Evolutionary conservation across 495 filamentous ascomycete genomes (phyloP).

Genomic region (Aspergillus cavernicola): DNA sequence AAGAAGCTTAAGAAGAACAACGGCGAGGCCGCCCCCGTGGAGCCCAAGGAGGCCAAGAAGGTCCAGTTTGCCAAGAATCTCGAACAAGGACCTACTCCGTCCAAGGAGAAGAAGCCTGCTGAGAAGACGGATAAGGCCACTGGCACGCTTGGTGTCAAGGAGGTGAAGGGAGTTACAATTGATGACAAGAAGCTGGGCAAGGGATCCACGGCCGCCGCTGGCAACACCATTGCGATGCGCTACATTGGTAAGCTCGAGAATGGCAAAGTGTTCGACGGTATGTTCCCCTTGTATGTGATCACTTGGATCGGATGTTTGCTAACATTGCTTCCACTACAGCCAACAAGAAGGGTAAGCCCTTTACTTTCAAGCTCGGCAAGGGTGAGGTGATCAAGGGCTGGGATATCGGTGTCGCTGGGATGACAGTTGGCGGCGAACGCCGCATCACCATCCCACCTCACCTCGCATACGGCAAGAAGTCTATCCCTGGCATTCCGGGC

Average conservation of each 20-base stretch:
- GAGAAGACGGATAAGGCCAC: constrained; percentile 44
- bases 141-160: constrained; percentile 64
- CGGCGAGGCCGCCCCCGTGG: constrained; percentile 67
- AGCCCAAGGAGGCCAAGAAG: constrained; percentile 71
- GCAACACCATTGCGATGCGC: constrained; percentile 82
- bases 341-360: constrained; percentile 97
- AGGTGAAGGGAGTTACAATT: constrained; percentile 80
- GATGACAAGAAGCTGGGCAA: constrained; percentile 92
- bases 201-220: constrained; percentile 77
- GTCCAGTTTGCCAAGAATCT: constrained; percentile 98
- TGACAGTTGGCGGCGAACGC: constrained; percentile 90
- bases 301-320: neutral
- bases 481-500: constrained; percentile 72
- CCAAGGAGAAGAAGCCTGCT: constrained; percentile 39
- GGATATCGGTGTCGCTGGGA: constrained; percentile 91
- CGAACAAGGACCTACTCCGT: constrained; percentile 87
- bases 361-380: constrained; percentile 87
- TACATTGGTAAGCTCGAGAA: constrained; percentile 96
- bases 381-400: constrained; percentile 98
- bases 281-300: constrained; percentile 28
- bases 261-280: constrained; percentile 91
- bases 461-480: constrained; percentile 81
- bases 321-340: constrained; percentile 42
- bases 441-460: constrained; percentile 81
- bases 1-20: constrained; percentile 99